Percentiles rank a stretch among this genome's conserved stretches.
These are phyloP conservation scores for Aspergillus candidus DNA, from an alignment of 2,329 filamentous ascomycete species.

Conservation along the genomic window DNA sequence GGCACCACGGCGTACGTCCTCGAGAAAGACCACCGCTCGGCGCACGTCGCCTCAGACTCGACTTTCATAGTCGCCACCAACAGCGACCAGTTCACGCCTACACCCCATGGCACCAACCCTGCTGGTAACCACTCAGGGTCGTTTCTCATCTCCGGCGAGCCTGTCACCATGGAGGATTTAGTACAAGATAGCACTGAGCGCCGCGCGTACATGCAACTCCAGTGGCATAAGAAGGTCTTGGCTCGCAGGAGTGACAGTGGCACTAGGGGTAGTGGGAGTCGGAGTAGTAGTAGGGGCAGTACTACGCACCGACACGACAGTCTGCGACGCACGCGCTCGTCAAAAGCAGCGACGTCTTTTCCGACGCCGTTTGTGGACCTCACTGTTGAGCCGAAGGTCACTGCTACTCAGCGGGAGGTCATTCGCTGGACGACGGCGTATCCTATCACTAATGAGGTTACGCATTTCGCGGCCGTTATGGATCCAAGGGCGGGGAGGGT, in stretches of 20 bases:
- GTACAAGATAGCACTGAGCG: conserved; percentile 32
- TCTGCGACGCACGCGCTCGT: conserved; percentile 15
- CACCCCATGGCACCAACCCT: conserved; percentile 14
- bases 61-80: conserved; percentile 55
- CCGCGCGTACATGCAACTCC: conserved; percentile 31
- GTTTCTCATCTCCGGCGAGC: conserved; percentile 10
- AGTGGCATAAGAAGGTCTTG: conserved; percentile 30
- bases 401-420: conserved; percentile 31
- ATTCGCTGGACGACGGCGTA: conserved; percentile 46
- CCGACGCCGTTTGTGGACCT: no score
- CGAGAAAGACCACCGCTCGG: conserved; percentile 51
- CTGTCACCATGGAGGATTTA: conserved; percentile 19
- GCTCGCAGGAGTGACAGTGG: conserved; percentile 8
- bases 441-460: conserved; percentile 52
- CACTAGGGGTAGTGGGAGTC: background rate
- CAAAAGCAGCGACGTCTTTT: conserved; percentile 3
- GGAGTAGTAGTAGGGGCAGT: no score
- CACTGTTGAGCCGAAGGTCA: conserved; percentile 9
- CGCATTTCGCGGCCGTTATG: conserved; percentile 55
- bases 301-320: background rate
- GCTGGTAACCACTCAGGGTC: conserved; percentile 15
- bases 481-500: conserved; percentile 48
- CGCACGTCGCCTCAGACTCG: conserved; percentile 39
- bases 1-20: conserved; percentile 44
- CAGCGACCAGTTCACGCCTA: conserved; percentile 39